These are phyloP conservation scores for Calonectria pseudoreteaudii DNA, from an alignment of 2,329 filamentous ascomycete genomes.

Conservation along the genomic window DNA sequence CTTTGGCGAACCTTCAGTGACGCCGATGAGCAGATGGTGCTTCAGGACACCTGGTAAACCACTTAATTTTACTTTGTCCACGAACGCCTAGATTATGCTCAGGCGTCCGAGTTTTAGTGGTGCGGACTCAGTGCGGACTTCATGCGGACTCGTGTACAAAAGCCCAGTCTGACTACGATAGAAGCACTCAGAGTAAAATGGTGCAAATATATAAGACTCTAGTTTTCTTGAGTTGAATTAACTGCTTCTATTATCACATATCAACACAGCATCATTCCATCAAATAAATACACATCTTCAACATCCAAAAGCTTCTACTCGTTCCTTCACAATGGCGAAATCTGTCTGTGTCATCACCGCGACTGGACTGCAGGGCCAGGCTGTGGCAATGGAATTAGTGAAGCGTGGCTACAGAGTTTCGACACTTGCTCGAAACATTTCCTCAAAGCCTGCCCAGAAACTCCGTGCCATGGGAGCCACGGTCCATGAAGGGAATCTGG, in stretches of 20 bases:
- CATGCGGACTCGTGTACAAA: background rate
- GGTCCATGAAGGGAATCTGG: background rate
- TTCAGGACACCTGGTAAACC: background rate
- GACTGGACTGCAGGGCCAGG: background rate
- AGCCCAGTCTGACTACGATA: background rate
- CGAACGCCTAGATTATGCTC: background rate
- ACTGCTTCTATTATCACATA: background rate
- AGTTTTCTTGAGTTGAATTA: background rate
- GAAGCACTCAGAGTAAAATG: background rate
- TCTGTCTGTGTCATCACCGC: background rate
- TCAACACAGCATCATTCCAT: background rate
- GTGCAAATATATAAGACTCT: background rate
- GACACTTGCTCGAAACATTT: background rate
- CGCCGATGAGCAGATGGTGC: background rate
- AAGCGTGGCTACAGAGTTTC: background rate
- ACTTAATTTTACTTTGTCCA: background rate
- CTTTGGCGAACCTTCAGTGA: background rate
- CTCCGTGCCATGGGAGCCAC: background rate
- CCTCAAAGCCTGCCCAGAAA: background rate
- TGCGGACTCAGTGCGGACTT: background rate
- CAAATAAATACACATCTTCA: background rate
- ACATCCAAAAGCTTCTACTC: background rate
- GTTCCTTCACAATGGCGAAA: background rate
- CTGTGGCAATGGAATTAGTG: background rate
- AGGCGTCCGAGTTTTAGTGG: background rate